Base-by-base conservation (phyloP, 495 filamentous ascomycete genomes). In the Penicillium daleae region DNA sequence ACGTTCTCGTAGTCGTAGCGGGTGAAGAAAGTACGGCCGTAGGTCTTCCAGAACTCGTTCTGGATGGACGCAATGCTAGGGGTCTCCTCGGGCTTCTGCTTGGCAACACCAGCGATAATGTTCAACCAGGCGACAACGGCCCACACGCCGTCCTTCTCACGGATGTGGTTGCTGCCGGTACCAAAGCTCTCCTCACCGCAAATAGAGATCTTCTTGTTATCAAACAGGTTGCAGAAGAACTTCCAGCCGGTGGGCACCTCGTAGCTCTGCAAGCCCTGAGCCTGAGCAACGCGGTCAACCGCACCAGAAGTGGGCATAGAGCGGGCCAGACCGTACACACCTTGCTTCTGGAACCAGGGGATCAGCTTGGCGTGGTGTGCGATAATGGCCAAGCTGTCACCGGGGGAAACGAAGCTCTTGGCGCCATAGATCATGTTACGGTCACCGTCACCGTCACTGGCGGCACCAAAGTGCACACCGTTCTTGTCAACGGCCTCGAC, bases 341-440 rank as follows among this genome's bases (percentile, higher is more conserved):
- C 95, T 74, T 98, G 91, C 75, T 95, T 92, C 83, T 92, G 88
- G 87, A 99, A 99, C 79, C 94, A 99, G 39, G 95, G 95, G 70
- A 99, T 99, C 54, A 97, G 85, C 73, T 80, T 77, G 61, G 95
- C 92, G 69, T 98, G 89, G 83, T 99, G 95, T 37, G 95, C 91
- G 73, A 99, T 99, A 76, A 99, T 98, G 66, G 95, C 95, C 66
- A 99, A 80, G 72, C 90, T 93, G 83, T 99, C 95, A 64, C 95
- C 95, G 13, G 95, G 95, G 7, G 96, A 98, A 58, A 99, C 95
- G 71, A 99, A 99, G 42, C 87, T 88, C 71, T 95, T 92, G 66
- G 93, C 94, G 60, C 95, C 95, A 76, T 99, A 99, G 71, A 99
- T 98, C 95, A 99, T 99, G 85, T 99, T 99, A 60, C 95, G 91